These are phyloP conservation scores for Mrakia hoshinonis DNA, from an alignment of 768 basidiomycete genomes.

Conservation along the genomic window DNA sequence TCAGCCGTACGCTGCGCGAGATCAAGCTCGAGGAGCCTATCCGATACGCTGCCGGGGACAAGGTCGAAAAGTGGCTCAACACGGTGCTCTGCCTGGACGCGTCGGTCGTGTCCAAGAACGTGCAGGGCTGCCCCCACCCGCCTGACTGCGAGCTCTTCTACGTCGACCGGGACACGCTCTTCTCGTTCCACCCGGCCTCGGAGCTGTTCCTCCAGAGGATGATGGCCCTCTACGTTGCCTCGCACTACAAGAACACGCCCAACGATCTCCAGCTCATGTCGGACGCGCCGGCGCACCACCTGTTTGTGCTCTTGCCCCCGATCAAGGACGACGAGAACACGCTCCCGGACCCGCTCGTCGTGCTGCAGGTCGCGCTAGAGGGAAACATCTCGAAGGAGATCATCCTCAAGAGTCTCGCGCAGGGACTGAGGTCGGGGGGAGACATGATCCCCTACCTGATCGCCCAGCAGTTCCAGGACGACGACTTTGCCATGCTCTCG, in stretches of 20 bases:
- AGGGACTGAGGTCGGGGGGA: conserved; percentile 77
- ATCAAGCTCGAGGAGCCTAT: conserved; percentile 93
- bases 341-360: conserved; percentile 89
- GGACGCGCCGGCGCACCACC: conserved; percentile 91
- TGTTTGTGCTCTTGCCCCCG: conserved; percentile 91
- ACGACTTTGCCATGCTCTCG: conserved; percentile 79
- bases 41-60: conserved; percentile 76
- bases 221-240: conserved; percentile 96
- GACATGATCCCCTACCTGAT: conserved; percentile 98
- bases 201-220: conserved; percentile 95
- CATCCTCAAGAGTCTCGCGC: conserved; percentile 73
- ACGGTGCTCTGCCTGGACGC: conserved; percentile 82
- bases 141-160: conserved; percentile 89
- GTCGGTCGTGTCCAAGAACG: conserved; percentile 48
- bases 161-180: conserved; percentile 89
- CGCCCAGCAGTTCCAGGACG: conserved; percentile 90
- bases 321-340: conserved; percentile 73
- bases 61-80: conserved; percentile 92
- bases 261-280: conserved; percentile 96
- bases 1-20: conserved; percentile 65
- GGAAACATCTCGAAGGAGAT: conserved; percentile 78
- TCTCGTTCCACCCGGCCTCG: conserved; percentile 94
- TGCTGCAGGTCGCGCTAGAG: conserved; percentile 79
- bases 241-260: conserved; percentile 98
- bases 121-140: conserved; percentile 79